Evolutionary conservation across 805 yeast species (phyloP).

Genomic region (Candida andamanensis): DNA sequence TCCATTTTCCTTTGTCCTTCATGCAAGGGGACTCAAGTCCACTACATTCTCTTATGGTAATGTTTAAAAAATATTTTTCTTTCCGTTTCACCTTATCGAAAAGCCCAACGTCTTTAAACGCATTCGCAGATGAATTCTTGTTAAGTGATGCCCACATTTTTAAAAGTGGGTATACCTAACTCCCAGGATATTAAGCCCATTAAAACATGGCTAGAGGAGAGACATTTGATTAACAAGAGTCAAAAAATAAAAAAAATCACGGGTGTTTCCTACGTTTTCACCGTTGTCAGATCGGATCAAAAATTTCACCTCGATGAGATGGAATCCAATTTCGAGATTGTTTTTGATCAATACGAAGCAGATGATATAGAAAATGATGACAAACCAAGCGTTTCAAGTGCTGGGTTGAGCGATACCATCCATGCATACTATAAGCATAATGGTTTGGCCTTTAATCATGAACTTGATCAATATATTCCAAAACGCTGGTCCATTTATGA

Average conservation of each 20-base stretch:
- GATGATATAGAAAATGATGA: no score
- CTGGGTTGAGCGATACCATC: not conserved
- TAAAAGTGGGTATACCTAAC: not conserved
- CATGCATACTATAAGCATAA: not conserved
- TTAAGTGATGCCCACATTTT: no score
- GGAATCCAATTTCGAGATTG: not conserved
- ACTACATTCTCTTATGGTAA: no score
- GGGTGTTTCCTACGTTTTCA: not conserved
- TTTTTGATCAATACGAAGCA: not conserved
- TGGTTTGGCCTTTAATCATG: not conserved
- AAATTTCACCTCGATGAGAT: not conserved
- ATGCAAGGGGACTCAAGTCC: no score
- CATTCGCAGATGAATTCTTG: no score
- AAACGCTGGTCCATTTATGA: constrained; percentile 59
- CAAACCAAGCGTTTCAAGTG: no score
- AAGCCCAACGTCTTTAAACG: no score
- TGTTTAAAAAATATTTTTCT: no score
- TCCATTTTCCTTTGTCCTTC: no score
- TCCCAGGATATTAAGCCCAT: not conserved
- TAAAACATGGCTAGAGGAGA: not conserved
- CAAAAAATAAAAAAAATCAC: no score
- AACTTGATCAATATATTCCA: constrained; percentile 27
- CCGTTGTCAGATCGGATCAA: not conserved
- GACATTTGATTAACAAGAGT: not conserved
- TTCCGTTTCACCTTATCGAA: no score